phyloP scores from a whole-genome alignment of 148 eudicot species.

The Rhododendron mucronatum region DNA sequence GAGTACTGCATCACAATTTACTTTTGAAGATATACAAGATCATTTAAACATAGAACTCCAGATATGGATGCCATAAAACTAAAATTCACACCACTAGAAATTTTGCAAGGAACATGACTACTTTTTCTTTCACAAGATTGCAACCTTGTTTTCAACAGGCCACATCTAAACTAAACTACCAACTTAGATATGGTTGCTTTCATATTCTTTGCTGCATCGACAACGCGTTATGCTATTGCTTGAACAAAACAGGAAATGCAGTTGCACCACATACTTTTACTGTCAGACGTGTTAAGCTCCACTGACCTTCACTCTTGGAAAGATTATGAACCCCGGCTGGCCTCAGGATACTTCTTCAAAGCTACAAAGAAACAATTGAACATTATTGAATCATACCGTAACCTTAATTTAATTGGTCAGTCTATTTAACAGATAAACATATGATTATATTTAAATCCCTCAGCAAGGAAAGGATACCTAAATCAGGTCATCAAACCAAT shows the following conservation, averaged over 20 bases:
- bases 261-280: slow-evolving; percentile 8
- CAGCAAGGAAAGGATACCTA: background rate
- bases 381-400: background rate
- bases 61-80: background rate
- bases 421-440: background rate
- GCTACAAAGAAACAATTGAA: slow-evolving; percentile 5
- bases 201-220: background rate
- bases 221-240: background rate
- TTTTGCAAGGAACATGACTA: background rate
- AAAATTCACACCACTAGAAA: background rate
- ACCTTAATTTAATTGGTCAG: background rate
- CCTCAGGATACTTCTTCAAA: slow-evolving; percentile 7
- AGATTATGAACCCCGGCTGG: background rate
- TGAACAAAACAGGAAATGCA: background rate
- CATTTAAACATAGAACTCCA: background rate
- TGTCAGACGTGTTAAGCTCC: background rate
- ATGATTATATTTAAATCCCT: background rate
- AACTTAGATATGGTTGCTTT: background rate
- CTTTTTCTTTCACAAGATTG: background rate
- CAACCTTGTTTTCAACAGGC: background rate
- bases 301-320: background rate
- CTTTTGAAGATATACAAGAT: background rate
- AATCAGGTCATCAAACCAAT: background rate
- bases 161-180: background rate
- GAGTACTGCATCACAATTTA: background rate